phyloP scores from a whole-genome alignment of 129 eudicot genomes.

The Chrysanthemum makinoi region DNA sequence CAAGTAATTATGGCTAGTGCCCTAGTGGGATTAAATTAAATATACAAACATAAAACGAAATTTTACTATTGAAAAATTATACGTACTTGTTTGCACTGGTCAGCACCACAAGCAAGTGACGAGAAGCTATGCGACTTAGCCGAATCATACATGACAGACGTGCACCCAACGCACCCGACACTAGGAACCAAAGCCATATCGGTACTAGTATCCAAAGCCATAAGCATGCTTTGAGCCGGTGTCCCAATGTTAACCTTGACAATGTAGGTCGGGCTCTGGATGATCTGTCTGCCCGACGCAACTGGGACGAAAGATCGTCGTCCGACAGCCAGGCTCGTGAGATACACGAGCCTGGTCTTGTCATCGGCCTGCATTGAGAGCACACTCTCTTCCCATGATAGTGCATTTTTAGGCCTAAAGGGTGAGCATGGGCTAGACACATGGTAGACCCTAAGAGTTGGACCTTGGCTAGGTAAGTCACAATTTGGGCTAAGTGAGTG shows the following conservation, averaged over 20 bases:
- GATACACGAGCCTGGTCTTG: constrained; percentile 62
- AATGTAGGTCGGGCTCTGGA: constrained; percentile 84
- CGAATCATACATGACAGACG: constrained; percentile 44
- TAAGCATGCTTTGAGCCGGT: constrained; percentile 69
- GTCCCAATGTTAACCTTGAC: constrained; percentile 84
- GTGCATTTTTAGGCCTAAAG: constrained; percentile 46
- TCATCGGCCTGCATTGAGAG: constrained; percentile 73
- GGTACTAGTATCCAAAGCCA: constrained; percentile 92
- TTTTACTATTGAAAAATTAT: neutral
- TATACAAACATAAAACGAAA: neutral
- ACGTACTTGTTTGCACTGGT: constrained; percentile 78
- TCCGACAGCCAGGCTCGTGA: constrained; percentile 73
- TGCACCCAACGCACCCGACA: constrained; percentile 77
- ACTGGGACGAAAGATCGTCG: constrained; percentile 67
- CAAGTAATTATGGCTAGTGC: no score
- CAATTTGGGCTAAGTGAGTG: constrained; percentile 43
- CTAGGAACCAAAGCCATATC: constrained; percentile 94
- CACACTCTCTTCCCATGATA: constrained; percentile 80
- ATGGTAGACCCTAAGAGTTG: constrained; percentile 70
- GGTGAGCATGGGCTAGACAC: constrained; percentile 90
- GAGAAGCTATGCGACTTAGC: constrained; percentile 61
- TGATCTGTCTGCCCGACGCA: constrained; percentile 76
- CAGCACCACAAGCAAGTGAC: constrained; percentile 51
- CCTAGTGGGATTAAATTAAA: no score
- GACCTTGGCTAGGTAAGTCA: constrained; percentile 43